A percentile compares a stretch with the other conserved stretches of the same genome.
phyloP scores from a whole-genome alignment of 768 basidiomycete species.

The Lactarius sp. region DNA sequence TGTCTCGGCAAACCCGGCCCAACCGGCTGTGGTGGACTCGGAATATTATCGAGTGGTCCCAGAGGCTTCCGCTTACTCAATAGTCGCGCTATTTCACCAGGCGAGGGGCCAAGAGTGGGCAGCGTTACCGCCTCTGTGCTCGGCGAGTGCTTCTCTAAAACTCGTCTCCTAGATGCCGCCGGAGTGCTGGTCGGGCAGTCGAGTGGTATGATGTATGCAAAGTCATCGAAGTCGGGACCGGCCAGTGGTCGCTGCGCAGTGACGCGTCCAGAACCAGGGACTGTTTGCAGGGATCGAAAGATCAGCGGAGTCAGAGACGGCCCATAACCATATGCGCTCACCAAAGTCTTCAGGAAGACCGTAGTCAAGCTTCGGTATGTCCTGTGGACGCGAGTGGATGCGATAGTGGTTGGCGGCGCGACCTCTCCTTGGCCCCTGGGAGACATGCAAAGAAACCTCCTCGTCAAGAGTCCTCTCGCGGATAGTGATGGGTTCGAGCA shows the following conservation, averaged over 20 bases:
- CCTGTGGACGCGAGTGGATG: neutral
- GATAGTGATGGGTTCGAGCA: neutral
- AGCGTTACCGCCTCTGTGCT: neutral
- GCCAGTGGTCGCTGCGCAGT: neutral
- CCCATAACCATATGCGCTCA: neutral
- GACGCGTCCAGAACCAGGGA: neutral
- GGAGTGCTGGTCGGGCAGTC: conserved; percentile 2
- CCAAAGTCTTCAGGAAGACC: conserved; percentile 1
- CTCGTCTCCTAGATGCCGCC: neutral
- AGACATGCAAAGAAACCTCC: neutral
- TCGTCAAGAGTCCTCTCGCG: neutral
- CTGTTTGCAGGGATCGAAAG: conserved; percentile 28
- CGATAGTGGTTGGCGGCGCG: neutral
- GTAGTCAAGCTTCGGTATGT: conserved; percentile 4
- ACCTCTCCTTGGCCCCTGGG: neutral
- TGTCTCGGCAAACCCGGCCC: too few species aligned
- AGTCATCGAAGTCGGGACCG: neutral
- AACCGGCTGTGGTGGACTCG: too few species aligned
- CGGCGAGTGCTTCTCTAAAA: neutral
- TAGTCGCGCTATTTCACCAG: neutral
- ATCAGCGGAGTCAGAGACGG: neutral
- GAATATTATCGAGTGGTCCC: neutral
- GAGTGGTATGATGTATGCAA: neutral
- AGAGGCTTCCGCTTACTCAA: neutral
- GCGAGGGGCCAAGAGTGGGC: neutral